phyloP scores from a whole-genome alignment of 176 grass and related monocot species.

The Poa annua region DNA sequence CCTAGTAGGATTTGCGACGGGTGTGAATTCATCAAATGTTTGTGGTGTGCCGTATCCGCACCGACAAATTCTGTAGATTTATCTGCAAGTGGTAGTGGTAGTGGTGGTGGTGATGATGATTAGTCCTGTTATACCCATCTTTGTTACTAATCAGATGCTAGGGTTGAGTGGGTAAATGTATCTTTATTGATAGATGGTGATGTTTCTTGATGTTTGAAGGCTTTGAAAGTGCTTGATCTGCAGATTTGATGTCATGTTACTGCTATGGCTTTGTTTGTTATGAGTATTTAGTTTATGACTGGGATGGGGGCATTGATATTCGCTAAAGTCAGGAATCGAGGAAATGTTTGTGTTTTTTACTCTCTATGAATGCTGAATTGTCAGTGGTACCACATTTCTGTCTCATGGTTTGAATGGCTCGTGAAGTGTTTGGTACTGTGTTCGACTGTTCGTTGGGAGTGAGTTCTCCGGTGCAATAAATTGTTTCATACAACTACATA shows the following conservation, averaged over 20 bases:
- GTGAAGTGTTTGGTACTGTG: conserved; percentile 30
- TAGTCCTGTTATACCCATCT: conserved; percentile 2
- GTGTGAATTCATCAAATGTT: conserved; percentile 26
- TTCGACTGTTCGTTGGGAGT: conserved; percentile 15
- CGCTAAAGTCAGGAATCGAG: neutral
- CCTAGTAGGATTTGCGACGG: neutral
- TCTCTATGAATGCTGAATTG: conserved; percentile 26
- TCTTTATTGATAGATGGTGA: conserved; percentile 19
- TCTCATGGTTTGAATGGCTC: conserved; percentile 35
- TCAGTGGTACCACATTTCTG: conserved; percentile 6
- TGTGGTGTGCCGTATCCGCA: neutral
- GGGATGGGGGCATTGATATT: neutral
- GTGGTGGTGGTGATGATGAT: neutral
- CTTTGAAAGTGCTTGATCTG: conserved; percentile 2
- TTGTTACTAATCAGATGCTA: conserved; percentile 42
- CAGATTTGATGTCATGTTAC: neutral
- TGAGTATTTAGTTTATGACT: neutral
- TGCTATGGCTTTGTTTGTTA: conserved; percentile 4
- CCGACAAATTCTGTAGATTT: conserved; percentile 18
- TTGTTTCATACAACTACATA: conserved; percentile 24
- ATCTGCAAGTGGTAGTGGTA: neutral
- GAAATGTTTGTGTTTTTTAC: conserved; percentile 11
- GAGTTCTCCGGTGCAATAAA: conserved; percentile 3
- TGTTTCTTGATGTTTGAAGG: neutral
- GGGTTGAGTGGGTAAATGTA: conserved; percentile 18